phyloP scores from a whole-genome alignment of 208 protist species.

The Zelonia costaricensis region DNA sequence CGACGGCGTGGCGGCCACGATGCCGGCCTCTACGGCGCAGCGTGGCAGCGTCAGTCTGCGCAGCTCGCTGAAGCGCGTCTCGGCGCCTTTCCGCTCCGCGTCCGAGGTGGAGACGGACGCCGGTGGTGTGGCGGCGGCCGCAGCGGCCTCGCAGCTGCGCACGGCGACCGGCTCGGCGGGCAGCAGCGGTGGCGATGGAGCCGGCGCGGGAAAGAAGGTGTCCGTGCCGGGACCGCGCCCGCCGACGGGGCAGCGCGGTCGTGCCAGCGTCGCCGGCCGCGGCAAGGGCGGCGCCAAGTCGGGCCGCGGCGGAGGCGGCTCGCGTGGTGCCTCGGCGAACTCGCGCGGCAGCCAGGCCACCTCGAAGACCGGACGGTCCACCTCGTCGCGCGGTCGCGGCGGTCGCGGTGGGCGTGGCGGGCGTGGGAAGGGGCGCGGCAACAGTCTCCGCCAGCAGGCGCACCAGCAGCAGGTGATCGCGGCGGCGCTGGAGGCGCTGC shows the following conservation, averaged over 20 bases:
- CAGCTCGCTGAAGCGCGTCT: slow-evolving; percentile 6
- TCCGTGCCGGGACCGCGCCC: slow-evolving; percentile 1
- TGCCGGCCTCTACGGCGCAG: not conserved
- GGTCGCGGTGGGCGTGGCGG: slow-evolving; percentile 5
- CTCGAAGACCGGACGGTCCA: not conserved
- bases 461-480: slow-evolving; percentile 21
- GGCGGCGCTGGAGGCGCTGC: slow-evolving; percentile 23
- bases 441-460: slow-evolving; percentile 3
- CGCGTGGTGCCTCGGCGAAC: slow-evolving; percentile 1
- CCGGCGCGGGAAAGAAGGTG: slow-evolving; percentile 16
- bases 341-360: slow-evolving; percentile 2
- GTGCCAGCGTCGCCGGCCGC: not conserved
- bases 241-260: not conserved
- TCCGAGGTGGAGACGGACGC: not conserved
- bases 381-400: slow-evolving; percentile 11
- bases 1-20: not conserved
- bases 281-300: slow-evolving; percentile 1
- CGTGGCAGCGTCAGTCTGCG: not conserved
- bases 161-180: slow-evolving; percentile 22
- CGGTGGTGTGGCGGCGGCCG: not conserved
- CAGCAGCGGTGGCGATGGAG: slow-evolving; percentile 10
- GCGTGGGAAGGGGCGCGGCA: slow-evolving; percentile 10
- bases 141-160: not conserved
- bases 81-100: not conserved
- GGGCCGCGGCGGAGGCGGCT: not conserved